Evolutionary conservation across 169 alveolate genomes (phyloP).

Genomic region (Plasmodium coatneyi): DNA sequence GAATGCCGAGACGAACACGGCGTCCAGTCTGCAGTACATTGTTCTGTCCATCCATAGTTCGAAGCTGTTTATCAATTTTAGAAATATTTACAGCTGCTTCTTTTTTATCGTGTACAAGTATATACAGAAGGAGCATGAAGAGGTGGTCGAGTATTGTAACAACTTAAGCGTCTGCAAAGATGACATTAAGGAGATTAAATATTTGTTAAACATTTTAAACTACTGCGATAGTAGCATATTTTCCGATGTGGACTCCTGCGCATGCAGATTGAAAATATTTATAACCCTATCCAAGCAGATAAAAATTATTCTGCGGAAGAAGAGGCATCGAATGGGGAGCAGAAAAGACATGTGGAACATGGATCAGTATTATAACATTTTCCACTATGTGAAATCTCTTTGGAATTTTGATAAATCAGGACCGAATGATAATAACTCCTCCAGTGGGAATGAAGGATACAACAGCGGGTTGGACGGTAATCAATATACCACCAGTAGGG

Average conservation of each 20-base stretch:
- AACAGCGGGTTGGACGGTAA: background rate
- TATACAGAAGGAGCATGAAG: slow-evolving; percentile 65
- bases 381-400: slow-evolving; percentile 66
- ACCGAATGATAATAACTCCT: slow-evolving; percentile 23
- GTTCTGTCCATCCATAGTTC: slow-evolving; percentile 68
- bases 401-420: slow-evolving; percentile 72
- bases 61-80: slow-evolving; percentile 50
- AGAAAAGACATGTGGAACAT: slow-evolving; percentile 16
- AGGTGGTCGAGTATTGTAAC: slow-evolving; percentile 71
- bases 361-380: slow-evolving; percentile 62
- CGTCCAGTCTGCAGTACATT: slow-evolving; percentile 58
- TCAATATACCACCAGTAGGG: background rate
- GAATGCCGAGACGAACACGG: background rate
- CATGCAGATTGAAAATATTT: slow-evolving; percentile 72
- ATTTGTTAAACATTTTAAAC: slow-evolving; percentile 61
- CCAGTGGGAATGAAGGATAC: slow-evolving; percentile 9
- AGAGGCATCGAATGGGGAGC: slow-evolving; percentile 14
- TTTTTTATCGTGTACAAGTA: slow-evolving; percentile 72
- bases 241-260: slow-evolving; percentile 74
- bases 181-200: slow-evolving; percentile 71
- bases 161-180: slow-evolving; percentile 68
- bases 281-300: slow-evolving; percentile 54
- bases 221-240: slow-evolving; percentile 58
- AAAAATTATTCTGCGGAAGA: slow-evolving; percentile 49
- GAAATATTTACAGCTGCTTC: slow-evolving; percentile 68